Evolutionary conservation across 2,329 filamentous ascomycete species (phyloP).

Genomic region (Botrytis fragariae): DNA sequence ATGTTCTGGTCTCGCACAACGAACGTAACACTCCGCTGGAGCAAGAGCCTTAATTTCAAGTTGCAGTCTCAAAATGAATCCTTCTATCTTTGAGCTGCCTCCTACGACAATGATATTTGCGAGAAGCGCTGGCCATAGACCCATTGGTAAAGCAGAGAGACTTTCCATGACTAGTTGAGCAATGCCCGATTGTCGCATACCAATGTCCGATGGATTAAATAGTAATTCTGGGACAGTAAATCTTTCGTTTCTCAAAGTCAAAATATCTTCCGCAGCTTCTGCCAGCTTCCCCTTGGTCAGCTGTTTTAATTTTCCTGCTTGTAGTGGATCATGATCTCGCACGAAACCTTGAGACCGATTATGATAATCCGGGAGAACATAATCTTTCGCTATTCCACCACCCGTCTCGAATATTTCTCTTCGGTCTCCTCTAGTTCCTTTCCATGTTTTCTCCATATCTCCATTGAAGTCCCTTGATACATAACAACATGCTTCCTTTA

Average conservation of each 20-base stretch:
- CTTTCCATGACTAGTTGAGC: conserved; percentile 80
- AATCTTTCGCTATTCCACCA: conserved; percentile 75
- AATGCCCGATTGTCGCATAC: conserved; percentile 78
- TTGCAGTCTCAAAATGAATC: conserved; percentile 78
- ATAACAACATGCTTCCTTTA: conserved; percentile 88
- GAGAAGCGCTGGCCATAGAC: conserved; percentile 77
- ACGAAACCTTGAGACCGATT: conserved; percentile 62
- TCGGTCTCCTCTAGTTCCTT: conserved; percentile 63
- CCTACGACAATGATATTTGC: conserved; percentile 88
- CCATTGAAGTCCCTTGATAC: conserved; percentile 72
- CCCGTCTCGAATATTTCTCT: conserved; percentile 47
- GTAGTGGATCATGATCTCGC: conserved; percentile 71
- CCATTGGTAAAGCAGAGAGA: conserved; percentile 71
- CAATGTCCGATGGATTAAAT: conserved; percentile 83
- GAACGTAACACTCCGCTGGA: conserved; percentile 73
- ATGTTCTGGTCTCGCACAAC: conserved; percentile 67
- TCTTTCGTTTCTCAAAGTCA: conserved; percentile 87
- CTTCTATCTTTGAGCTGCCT: conserved; percentile 75
- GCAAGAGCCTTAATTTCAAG: conserved; percentile 69
- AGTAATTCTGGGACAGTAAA: conserved; percentile 88
- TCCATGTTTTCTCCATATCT: conserved; percentile 84
- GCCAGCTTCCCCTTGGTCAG: conserved; percentile 44
- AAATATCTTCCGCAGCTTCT: conserved; percentile 67
- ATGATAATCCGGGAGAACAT: conserved; percentile 81
- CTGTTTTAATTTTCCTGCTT: conserved; percentile 51